These are phyloP conservation scores for Agastache rugosa DNA, from an alignment of 257 asterid genomes.

Conservation along the genomic window DNA sequence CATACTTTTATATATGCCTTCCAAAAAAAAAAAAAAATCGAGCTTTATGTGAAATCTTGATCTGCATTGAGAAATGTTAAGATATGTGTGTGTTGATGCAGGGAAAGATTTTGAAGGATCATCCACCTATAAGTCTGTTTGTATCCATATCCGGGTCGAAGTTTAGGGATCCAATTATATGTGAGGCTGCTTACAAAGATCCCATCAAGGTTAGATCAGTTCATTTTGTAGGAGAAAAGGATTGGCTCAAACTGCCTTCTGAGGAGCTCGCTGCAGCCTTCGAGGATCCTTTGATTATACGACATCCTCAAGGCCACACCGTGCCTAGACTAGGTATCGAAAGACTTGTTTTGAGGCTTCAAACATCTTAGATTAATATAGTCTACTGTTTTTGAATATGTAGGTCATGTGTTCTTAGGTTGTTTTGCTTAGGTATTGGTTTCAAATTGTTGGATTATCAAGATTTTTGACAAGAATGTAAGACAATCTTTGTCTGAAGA, in stretches of 20 bases:
- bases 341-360: neutral
- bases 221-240: conserved; percentile 69
- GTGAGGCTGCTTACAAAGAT: conserved; percentile 59
- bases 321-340: conserved; percentile 64
- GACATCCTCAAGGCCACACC: conserved; percentile 74
- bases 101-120: conserved; percentile 62
- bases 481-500: conserved; percentile 3
- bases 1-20: neutral
- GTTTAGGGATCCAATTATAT: conserved; percentile 58
- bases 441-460: conserved; percentile 4
- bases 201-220: conserved; percentile 58
- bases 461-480: neutral
- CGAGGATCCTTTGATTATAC: conserved; percentile 54
- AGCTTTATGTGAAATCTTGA: conserved; percentile 11
- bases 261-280: conserved; percentile 64
- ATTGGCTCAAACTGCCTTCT: conserved; percentile 66
- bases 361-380: neutral
- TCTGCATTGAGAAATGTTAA: neutral
- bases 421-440: neutral
- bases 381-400: neutral
- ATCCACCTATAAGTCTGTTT: conserved; percentile 54
- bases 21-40: neutral
- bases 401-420: neutral
- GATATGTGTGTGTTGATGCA: conserved; percentile 21
- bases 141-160: conserved; percentile 70